Conservation (phyloP, 2,329 filamentous ascomycete genomes). For the Xylaria sp. region DNA sequence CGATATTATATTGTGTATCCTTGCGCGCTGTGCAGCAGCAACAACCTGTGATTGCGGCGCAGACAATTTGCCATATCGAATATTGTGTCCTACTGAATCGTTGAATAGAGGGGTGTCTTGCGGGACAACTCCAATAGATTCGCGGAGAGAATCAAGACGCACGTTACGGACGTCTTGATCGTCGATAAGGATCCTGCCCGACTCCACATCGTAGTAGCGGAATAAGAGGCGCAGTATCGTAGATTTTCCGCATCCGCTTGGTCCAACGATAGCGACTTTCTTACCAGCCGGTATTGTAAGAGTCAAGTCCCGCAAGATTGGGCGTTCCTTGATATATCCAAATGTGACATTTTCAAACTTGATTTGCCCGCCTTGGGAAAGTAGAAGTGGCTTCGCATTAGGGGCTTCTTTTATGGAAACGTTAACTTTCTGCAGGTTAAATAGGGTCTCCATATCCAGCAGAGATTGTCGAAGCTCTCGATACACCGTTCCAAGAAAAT, state of each 20-base stretch:
- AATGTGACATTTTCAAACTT: conserved; percentile 95
- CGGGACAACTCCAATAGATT: conserved; percentile 91
- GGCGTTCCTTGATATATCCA: conserved; percentile 86
- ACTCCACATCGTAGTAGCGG: conserved; percentile 91
- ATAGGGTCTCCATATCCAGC: conserved; percentile 98
- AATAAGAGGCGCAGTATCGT: conserved; percentile 92
- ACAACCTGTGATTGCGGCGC: conserved; percentile 78
- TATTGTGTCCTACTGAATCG: conserved; percentile 94
- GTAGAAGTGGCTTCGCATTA: conserved; percentile 76
- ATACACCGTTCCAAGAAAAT: conserved; percentile 98
- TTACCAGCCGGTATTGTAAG: conserved; percentile 94
- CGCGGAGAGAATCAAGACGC: conserved; percentile 81
- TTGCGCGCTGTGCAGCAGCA: conserved; percentile 82
- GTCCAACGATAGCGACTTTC: conserved; percentile 95
- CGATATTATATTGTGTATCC: conserved; percentile 84
- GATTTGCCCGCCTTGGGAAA: conserved; percentile 86
- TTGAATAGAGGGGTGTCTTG: conserved; percentile 98
- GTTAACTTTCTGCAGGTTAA: conserved; percentile 97
- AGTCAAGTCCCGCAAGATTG: conserved; percentile 85
- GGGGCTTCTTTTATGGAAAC: conserved; percentile 83
- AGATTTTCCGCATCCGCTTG: conserved; percentile 95
- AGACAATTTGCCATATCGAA: conserved; percentile 86
- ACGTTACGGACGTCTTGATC: conserved; percentile 91
- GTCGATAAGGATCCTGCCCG: conserved; percentile 88
- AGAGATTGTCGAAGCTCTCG: conserved; percentile 93